Evolutionary conservation across 2,329 filamentous ascomycete species (phyloP).

Genomic region (Thielaviopsis musarum): DNA sequence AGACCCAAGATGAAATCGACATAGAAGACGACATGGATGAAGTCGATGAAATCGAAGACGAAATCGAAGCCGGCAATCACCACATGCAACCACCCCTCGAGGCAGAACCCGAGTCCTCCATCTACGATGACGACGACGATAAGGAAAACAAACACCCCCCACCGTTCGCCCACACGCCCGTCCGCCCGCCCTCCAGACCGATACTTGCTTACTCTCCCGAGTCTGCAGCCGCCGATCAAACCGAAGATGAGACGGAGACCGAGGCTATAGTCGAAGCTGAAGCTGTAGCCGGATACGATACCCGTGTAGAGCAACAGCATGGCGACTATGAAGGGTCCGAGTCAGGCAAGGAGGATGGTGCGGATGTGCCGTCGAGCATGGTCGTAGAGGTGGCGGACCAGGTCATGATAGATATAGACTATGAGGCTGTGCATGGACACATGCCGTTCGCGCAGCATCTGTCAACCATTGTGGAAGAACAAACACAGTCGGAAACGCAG

Average conservation of each 20-base stretch:
- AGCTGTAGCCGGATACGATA: too few relatives aligned
- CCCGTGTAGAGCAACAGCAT: too few relatives aligned
- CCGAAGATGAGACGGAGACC: conserved; percentile 7
- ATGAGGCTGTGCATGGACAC: background rate
- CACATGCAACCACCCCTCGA: background rate
- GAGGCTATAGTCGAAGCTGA: conserved; percentile 10
- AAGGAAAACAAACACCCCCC: background rate
- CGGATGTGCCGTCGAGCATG: background rate
- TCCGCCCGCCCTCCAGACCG: background rate
- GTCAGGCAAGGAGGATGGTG: background rate
- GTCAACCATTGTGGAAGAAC: background rate
- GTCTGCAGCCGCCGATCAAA: background rate
- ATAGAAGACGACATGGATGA: background rate
- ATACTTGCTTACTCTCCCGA: background rate
- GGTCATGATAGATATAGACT: background rate
- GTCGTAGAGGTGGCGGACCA: background rate
- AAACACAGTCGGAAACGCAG: background rate
- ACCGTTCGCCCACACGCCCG: background rate
- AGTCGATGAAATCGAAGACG: background rate
- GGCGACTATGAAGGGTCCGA: background rate
- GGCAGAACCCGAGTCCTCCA: background rate
- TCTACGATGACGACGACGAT: background rate
- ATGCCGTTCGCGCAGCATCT: background rate
- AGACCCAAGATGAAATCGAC: background rate
- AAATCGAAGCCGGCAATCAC: background rate